A percentile compares a stretch with the other conserved stretches of the same genome.
Evolutionary conservation across 140 eudicot genomes (phyloP).

Genomic region (Erigeron philadelphicus): DNA sequence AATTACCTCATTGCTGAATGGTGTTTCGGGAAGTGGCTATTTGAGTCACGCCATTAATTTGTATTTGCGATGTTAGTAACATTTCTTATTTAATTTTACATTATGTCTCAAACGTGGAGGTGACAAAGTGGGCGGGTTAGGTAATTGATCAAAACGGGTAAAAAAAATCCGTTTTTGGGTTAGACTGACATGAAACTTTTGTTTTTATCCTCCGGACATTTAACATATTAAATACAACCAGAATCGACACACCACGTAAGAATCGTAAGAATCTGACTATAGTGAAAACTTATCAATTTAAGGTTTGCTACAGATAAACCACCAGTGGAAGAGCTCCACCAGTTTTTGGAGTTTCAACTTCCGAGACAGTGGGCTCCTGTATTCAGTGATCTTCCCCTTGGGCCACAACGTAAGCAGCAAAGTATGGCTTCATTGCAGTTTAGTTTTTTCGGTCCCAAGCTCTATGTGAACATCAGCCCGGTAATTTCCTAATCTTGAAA

Average conservation of each 20-base stretch:
- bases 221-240: not conserved
- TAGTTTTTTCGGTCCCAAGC: slow-evolving; percentile 92
- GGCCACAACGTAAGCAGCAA: slow-evolving; percentile 88
- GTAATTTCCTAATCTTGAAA: slow-evolving; percentile 34
- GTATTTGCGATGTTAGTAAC: slow-evolving; percentile 80
- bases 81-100: slow-evolving; percentile 6
- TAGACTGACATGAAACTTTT: too few relatives aligned
- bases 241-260: not conserved
- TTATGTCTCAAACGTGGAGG: not conserved
- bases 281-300: not conserved
- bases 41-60: slow-evolving; percentile 96
- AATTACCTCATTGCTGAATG: slow-evolving; percentile 80
- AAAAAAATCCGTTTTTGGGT: not conserved
- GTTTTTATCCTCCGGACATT: not conserved
- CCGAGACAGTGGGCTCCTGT: slow-evolving; percentile 99
- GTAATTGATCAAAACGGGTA: not conserved
- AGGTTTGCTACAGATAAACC: slow-evolving; percentile 71
- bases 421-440: slow-evolving; percentile 75
- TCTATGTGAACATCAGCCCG: slow-evolving; percentile 65
- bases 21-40: slow-evolving; percentile 92
- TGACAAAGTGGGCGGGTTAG: not conserved
- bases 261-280: not conserved
- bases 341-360: slow-evolving; percentile 92
- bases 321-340: slow-evolving; percentile 97
- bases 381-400: slow-evolving; percentile 89